Evolutionary conservation across 2,329 filamentous ascomycete genomes (phyloP), one percentile per base, ranked within the genome.

Genomic region (Cladosporium oxysporum): DNA sequence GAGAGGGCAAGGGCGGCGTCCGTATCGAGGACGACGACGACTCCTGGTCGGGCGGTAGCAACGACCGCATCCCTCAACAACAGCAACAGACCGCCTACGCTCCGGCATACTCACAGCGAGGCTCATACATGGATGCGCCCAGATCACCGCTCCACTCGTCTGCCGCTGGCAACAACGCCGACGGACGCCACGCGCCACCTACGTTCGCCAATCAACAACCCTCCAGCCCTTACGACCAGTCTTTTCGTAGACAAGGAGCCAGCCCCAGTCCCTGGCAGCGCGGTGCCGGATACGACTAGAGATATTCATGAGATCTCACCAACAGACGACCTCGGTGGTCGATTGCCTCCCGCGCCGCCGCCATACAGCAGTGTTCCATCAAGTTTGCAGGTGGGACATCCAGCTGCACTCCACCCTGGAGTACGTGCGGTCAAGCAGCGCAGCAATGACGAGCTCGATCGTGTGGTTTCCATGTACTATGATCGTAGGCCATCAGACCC

Each of bases 21-120:
- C 88, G 89, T 69, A 85, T 91, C 63, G 88, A 93, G 66, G 90
- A 92, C 66, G 91, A 93, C 66, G 87, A 87, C 55, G 87, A 88
- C 55, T 90, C 87, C 31, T 87, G 88, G 77, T 88, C 87, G 4
- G 87, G 86, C 23, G 84, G 83, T 44, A 86, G 88, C 41, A 73
- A 71, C 57, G 75, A 78, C 18, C 49, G 61, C 8, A 52, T 63
- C 10, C 62, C 62, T 10, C 55, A 65, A 21, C 28, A 55, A 29
- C 53, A 64, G n/a, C 47, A 57, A 18, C 62, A 65, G 21, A 65
- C 62, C 18, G 37, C 62, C 16, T 65, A 65, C 28, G 59, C 58
- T 44, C 61, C 61, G 2, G 59, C 59, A 5, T 62, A 62, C 59
- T 47, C 49, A 8, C 59, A 62, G 16, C 50, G 61, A 12, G 26